phyloP scores from a whole-genome alignment of 2,329 filamentous ascomycete species.

The Exophiala sideris region DNA sequence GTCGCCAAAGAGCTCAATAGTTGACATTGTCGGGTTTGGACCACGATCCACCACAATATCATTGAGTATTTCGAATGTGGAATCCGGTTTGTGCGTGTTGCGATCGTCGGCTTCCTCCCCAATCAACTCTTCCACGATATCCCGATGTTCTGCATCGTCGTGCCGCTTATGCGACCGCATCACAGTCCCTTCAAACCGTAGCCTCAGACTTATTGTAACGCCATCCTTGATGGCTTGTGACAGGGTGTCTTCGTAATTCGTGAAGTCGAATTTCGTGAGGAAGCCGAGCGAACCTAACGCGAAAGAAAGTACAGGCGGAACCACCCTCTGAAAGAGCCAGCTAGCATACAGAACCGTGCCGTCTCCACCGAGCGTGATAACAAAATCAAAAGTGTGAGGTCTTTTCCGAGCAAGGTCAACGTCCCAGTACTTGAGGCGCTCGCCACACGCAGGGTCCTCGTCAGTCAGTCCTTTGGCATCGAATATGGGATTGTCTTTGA shows the following conservation, averaged over 20 bases:
- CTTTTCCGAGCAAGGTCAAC: constrained; percentile 70
- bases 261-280: constrained; percentile 93
- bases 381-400: constrained; percentile 89
- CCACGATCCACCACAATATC: constrained; percentile 95
- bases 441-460: constrained; percentile 54
- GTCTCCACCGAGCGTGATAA: constrained; percentile 87
- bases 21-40: constrained; percentile 90
- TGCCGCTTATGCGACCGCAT: constrained; percentile 66
- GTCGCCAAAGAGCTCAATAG: constrained; percentile 87
- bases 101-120: constrained; percentile 81
- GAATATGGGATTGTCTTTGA: constrained; percentile 70
- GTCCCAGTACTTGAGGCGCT: constrained; percentile 77
- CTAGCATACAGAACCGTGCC: constrained; percentile 94
- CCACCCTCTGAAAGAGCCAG: constrained; percentile 93
- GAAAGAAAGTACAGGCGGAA: constrained; percentile 90
- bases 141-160: constrained; percentile 46
- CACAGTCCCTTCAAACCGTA: constrained; percentile 89
- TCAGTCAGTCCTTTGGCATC: constrained; percentile 66
- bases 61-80: constrained; percentile 86
- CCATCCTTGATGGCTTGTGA: constrained; percentile 73
- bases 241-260: constrained; percentile 66
- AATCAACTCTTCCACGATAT: constrained; percentile 85
- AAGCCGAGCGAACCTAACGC: constrained; percentile 92
- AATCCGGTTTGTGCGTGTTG: constrained; percentile 79
- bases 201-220: constrained; percentile 78